phyloP scores from a whole-genome alignment of 1,284 basidiomycete species.

The Testicularia cyperi region DNA sequence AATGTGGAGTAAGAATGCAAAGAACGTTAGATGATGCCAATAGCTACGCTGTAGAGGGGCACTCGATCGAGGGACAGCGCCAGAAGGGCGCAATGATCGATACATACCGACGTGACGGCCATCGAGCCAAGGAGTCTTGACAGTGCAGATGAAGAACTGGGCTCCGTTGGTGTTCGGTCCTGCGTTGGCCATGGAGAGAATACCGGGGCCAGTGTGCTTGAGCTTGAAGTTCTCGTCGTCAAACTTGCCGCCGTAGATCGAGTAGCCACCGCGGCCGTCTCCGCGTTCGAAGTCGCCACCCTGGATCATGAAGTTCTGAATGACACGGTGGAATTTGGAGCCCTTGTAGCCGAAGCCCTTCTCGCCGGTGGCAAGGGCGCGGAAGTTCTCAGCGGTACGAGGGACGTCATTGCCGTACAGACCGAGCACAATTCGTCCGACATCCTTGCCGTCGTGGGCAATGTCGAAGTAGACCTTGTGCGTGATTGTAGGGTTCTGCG shows the following conservation, averaged over 20 bases:
- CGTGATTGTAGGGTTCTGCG: conserved; percentile 32
- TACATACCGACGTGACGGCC: conserved; percentile 45
- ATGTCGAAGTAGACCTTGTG: conserved; percentile 57
- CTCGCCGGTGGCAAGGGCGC: conserved; percentile 61
- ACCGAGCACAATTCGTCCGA: conserved; percentile 53
- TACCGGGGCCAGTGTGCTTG: conserved; percentile 51
- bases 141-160: conserved; percentile 59
- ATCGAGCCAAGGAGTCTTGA: conserved; percentile 54
- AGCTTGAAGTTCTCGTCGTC: conserved; percentile 53
- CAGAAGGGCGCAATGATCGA: too few relatives aligned
- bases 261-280: conserved; percentile 57
- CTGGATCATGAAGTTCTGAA: conserved; percentile 68
- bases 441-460: conserved; percentile 47
- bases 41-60: too few relatives aligned
- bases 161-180: conserved; percentile 63
- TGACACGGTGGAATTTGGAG: conserved; percentile 67
- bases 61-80: too few relatives aligned
- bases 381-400: conserved; percentile 56
- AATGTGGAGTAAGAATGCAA: background rate
- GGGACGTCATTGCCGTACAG: conserved; percentile 55
- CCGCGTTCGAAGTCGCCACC: conserved; percentile 58
- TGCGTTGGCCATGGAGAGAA: conserved; percentile 51
- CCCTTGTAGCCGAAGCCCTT: conserved; percentile 75
- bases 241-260: conserved; percentile 53
- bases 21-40: too few relatives aligned